Conservation (phyloP, 192 early-diverging fungal species). For the Mortierella antarctica region DNA sequence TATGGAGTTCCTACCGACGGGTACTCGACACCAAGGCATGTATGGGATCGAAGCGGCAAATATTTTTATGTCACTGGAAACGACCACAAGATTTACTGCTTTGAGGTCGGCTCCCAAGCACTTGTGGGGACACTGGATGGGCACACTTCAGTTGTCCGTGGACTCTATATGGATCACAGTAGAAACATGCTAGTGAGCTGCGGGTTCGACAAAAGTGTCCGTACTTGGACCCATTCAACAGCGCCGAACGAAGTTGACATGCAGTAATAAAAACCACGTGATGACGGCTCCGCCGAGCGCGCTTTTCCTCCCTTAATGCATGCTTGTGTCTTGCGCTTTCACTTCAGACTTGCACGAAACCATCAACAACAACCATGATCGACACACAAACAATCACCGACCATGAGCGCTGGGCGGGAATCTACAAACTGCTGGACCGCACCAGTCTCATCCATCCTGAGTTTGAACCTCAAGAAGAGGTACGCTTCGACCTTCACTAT, state of each 20-base stretch:
- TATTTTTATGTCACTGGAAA: constrained; percentile 73
- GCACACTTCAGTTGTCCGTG: constrained; percentile 65
- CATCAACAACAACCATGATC: constrained; percentile 7
- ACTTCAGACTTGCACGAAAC: background rate
- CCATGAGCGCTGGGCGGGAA: constrained; percentile 38
- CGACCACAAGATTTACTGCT: constrained; percentile 67
- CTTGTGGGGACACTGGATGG: constrained; percentile 63
- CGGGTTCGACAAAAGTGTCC: constrained; percentile 71
- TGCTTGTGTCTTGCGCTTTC: background rate
- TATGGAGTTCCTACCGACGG: constrained; percentile 72
- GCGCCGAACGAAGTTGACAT: background rate
- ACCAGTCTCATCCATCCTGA: constrained; percentile 45
- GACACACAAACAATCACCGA: constrained; percentile 26
- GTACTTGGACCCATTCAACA: constrained; percentile 55
- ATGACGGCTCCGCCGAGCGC: too few species aligned
- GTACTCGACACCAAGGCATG: constrained; percentile 73
- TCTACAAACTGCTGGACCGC: constrained; percentile 51
- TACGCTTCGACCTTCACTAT: background rate
- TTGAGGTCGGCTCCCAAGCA: constrained; percentile 61
- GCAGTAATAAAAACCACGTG: constrained; percentile 2
- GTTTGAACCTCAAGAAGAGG: constrained; percentile 40
- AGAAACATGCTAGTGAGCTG: constrained; percentile 61
- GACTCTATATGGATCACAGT: constrained; percentile 61
- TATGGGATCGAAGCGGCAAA: constrained; percentile 67
- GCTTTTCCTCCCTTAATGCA: background rate